Evolutionary conservation across 495 filamentous ascomycete genomes (phyloP).

Genomic region (Jackrogersella multiformis): DNA sequence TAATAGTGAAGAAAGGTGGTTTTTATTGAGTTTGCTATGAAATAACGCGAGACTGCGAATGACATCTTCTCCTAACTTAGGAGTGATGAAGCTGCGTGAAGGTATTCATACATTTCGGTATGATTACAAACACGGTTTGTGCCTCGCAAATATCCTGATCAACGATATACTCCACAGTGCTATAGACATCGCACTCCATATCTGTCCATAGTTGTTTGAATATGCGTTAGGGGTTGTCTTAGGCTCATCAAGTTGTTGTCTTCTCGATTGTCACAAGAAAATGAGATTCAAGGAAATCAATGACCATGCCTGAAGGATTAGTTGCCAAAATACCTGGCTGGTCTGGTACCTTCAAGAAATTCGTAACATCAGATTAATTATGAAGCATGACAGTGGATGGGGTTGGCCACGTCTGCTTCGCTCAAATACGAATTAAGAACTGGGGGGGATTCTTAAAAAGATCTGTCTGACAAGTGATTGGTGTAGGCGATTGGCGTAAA

Average conservation of each 20-base stretch:
- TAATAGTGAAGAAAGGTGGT: background rate
- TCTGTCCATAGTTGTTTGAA: slow-evolving; percentile 1
- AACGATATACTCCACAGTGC: background rate
- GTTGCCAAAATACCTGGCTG: background rate
- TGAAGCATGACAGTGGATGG: background rate
- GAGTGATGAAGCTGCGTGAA: slow-evolving; percentile 6
- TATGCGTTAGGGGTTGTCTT: slow-evolving; percentile 1
- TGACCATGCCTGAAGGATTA: slow-evolving; percentile 6
- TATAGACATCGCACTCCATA: slow-evolving; percentile 1
- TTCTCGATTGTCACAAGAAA: slow-evolving; percentile 5
- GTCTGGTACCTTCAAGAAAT: background rate
- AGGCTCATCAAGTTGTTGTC: background rate
- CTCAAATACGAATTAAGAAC: slow-evolving; percentile 1
- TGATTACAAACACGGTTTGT: slow-evolving; percentile 10
- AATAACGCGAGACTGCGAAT: background rate
- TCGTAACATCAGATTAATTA: background rate
- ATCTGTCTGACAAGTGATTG: background rate
- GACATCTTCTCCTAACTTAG: background rate
- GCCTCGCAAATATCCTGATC: slow-evolving; percentile 13
- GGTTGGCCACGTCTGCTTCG: background rate
- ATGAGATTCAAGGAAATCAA: slow-evolving; percentile 23
- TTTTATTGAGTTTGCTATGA: slow-evolving; percentile 23
- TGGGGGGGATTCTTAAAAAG: background rate
- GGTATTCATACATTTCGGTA: slow-evolving; percentile 31
- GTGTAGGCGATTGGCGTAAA: background rate